Percentiles rank a stretch among this genome's conserved stretches.
Conservation (phyloP, 164 flowering plant genomes). For the Vitis rupestris region DNA sequence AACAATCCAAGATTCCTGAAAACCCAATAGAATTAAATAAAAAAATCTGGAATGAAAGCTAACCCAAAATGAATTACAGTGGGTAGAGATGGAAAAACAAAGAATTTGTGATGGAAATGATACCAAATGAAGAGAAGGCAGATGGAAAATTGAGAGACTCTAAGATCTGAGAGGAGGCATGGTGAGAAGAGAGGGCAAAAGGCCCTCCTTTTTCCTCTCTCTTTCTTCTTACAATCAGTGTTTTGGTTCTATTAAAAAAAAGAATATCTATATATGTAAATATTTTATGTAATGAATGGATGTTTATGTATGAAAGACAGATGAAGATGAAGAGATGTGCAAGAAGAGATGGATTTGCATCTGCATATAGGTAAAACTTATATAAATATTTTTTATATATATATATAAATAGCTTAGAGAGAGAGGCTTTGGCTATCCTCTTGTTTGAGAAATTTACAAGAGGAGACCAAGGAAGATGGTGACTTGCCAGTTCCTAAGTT, state of each 20-base stretch:
- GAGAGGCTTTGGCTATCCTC: conserved; percentile 38
- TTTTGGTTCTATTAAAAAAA: conserved; percentile 1
- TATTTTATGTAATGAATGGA: conserved; percentile 9
- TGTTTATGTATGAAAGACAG: conserved; percentile 11
- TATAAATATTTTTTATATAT: conserved; percentile 2
- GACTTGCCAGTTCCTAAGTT: conserved; percentile 15
- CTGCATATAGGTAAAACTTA: conserved; percentile 8
- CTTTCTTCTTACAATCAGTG: conserved; percentile 21
- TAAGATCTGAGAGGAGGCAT: conserved; percentile 73
- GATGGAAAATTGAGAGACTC: conserved; percentile 27
- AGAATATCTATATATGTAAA: background rate
- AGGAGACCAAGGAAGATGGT: conserved; percentile 33
- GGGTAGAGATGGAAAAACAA: conserved; percentile 1
- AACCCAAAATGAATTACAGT: background rate
- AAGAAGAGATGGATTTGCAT: conserved; percentile 24
- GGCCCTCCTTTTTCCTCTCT: conserved; percentile 35
- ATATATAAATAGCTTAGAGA: conserved; percentile 20
- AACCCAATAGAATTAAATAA: conserved; percentile 7
- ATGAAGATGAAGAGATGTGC: conserved; percentile 18
- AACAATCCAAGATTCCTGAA: conserved; percentile 28
- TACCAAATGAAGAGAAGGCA: conserved; percentile 33
- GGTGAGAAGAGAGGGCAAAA: conserved; percentile 53
- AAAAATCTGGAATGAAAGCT: conserved; percentile 10
- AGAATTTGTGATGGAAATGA: conserved; percentile 1
- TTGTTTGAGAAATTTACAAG: conserved; percentile 38